Percentiles rank a stretch among this genome's conserved stretches.
Conservation (phyloP, 768 basidiomycete genomes). For the Udeniomyces megalosporus region DNA sequence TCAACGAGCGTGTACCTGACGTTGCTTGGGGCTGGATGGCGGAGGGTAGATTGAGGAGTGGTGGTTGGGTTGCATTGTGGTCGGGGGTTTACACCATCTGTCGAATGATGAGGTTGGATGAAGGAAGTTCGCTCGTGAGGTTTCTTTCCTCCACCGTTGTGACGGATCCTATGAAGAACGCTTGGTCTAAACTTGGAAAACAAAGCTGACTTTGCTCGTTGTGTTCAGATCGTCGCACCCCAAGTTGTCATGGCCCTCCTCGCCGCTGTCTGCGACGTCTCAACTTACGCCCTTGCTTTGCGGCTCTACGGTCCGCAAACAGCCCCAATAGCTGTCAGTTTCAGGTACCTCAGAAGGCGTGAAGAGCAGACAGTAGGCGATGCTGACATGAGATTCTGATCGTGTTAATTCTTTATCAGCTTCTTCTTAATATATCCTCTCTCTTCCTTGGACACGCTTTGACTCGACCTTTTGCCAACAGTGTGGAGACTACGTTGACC, state of each 20-base stretch:
- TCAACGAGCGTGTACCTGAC: neutral
- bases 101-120: neutral
- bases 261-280: conserved; percentile 67
- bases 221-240: conserved; percentile 3
- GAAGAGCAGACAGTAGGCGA: too few relatives aligned
- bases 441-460: conserved; percentile 74
- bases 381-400: too few relatives aligned
- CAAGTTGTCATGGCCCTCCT: conserved; percentile 13
- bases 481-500: conserved; percentile 73
- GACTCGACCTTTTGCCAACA: conserved; percentile 81
- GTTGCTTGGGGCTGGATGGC: conserved; percentile 13
- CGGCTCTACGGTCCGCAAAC: conserved; percentile 44
- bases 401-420: conserved; percentile 32
- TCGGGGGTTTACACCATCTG: neutral
- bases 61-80: conserved; percentile 13
- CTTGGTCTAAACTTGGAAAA: too few relatives aligned
- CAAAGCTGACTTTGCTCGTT: neutral
- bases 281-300: conserved; percentile 46
- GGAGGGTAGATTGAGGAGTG: conserved; percentile 2
- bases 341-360: too few relatives aligned
- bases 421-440: conserved; percentile 63
- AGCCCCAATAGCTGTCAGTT: conserved; percentile 47
- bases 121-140: too few relatives aligned
- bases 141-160: too few relatives aligned
- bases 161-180: too few relatives aligned